Percentiles rank a stretch among this genome's conserved stretches.
These are phyloP conservation scores for Thalassiosira mediterranea DNA, from an alignment of 352 stramenopile species.

Conservation along the genomic window DNA sequence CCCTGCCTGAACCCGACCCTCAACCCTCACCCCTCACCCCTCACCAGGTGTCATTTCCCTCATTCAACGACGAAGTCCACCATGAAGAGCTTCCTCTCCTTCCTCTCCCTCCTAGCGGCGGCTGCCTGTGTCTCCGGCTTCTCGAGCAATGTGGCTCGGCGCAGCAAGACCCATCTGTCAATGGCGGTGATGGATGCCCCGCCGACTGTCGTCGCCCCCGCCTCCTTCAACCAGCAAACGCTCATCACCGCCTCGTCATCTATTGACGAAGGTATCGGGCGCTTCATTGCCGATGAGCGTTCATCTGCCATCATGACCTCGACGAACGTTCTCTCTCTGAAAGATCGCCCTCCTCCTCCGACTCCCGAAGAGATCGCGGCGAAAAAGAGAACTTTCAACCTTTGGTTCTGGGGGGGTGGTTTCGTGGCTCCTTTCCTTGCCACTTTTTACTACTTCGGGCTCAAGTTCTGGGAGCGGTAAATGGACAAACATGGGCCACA, in stretches of 20 bases:
- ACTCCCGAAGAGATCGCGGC: slow-evolving; percentile 79
- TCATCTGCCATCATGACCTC: slow-evolving; percentile 45
- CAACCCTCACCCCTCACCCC: too few species aligned
- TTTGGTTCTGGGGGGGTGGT: slow-evolving; percentile 82
- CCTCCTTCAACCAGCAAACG: slow-evolving; percentile 15
- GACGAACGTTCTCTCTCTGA: slow-evolving; percentile 56
- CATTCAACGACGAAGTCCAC: too few species aligned
- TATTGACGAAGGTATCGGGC: slow-evolving; percentile 33
- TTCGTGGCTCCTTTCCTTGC: slow-evolving; percentile 84
- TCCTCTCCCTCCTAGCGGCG: slow-evolving; percentile 23
- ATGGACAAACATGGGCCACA: slow-evolving; percentile 9
- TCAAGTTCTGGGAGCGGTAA: slow-evolving; percentile 85
- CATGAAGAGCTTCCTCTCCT: slow-evolving; percentile 11
- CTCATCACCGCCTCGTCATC: slow-evolving; percentile 21
- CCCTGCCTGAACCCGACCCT: too few species aligned
- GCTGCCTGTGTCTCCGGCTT: slow-evolving; percentile 29
- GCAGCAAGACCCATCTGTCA: slow-evolving; percentile 22
- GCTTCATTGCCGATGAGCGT: slow-evolving; percentile 30
- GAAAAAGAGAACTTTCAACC: slow-evolving; percentile 82
- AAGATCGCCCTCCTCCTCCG: slow-evolving; percentile 72
- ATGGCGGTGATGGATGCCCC: slow-evolving; percentile 38
- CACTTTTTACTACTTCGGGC: slow-evolving; percentile 84
- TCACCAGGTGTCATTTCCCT: too few species aligned
- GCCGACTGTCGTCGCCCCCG: slow-evolving; percentile 11
- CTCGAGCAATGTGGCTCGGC: slow-evolving; percentile 11